Evolutionary conservation across 1,284 basidiomycete genomes (phyloP), one percentile per base, ranked within the genome.

Genomic region (Cutaneotrichosporon cyanovorans): DNA sequence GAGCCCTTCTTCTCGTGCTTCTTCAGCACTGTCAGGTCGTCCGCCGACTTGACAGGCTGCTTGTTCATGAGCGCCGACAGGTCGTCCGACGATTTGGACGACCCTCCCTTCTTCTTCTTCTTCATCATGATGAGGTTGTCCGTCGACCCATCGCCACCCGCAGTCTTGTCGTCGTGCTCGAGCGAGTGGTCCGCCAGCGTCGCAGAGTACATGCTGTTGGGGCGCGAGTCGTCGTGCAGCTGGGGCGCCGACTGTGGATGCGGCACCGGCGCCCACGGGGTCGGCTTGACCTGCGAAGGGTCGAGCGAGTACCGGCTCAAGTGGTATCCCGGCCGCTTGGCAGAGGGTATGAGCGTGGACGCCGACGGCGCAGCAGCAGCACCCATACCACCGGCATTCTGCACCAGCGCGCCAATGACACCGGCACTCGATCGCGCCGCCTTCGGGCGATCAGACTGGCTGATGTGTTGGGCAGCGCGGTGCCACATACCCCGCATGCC

Each of bases 321-420:
- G 51, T 78, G 77, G 61, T 80, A 87, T 7, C 84, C 84, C 4
- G 81, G 78, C 30, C 80, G 71, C 57, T 79, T 79, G n/a, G 81
- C 71, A 46, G 81, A 78, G 9, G 85, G 83, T 18, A 79, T 81
- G 16, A 87, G 71, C 19, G 74, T 74, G 18, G 76, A 76, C 8
- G 74, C 66, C 4, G 65, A 58, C 0, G 83, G 83, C 0, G 81
- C 77, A 4, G 81, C 82, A 0, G 74, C 74, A 20, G 80, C 81
- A 11, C 73, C 72, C 25, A 82, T 69, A 53, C 82, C 83, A 2
- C 80, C 82, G 0, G 85, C 82, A 51, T 79, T 81, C 20, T 83
- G 80, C 34, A 88, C 80, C 37, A 88, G 75, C 7, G 82, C 78
- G 11, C 83, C 85, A 57, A 86, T 79, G 0, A 84, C 83, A 5